Base-by-base conservation (phyloP, 1,284 basidiomycete genomes). In the Laetiporus sulphureus region DNA sequence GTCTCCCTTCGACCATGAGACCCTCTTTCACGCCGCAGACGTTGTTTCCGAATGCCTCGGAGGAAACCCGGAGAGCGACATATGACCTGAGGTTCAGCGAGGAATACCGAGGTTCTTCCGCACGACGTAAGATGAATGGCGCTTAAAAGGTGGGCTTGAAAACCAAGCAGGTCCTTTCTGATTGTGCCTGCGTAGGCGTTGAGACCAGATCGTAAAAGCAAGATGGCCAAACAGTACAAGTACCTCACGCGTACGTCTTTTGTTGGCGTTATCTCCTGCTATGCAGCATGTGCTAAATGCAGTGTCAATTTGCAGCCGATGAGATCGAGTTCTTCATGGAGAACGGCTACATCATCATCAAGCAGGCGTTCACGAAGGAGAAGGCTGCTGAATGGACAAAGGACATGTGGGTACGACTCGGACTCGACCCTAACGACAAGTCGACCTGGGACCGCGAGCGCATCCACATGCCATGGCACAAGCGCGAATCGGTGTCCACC, bases 381-480 rank as follows among this genome's bases (percentile, higher is more conserved):
- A 66, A 73, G 48, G 69, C 75, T 5, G 65, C 57, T 18, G 65
- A 71, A 38, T 75, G 69, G 61, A 73, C 69, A 11, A 61, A 67
- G 41, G 65, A 67, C 31, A 57, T 79, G 34, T 77, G 73, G 75
- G 49, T 67, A 33, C 69, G 76, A 11, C 63, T 79, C 25, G 73
- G 68, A 16, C 54, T 77, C 47, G 69, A 77, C 51, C 71, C 72
- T 3, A 55, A 66, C 36, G 71, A 79, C 54, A 73, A 69, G 53
- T 63, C 69, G 11, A 75, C 72, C 22, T 79, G 76, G 74, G 60
- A 64, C 43, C 60, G 60, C 32, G 76, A 78, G 48, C 64, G 71
- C n/a, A 67, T 72, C 20, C 73, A 79, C 52, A 74, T 79, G 73
- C 77, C 75, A 6, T 68, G 55, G 50, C 73, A 73, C 51, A 64